Base-by-base conservation (phyloP, 768 basidiomycete species). In the Auriscalpium microsporum region DNA sequence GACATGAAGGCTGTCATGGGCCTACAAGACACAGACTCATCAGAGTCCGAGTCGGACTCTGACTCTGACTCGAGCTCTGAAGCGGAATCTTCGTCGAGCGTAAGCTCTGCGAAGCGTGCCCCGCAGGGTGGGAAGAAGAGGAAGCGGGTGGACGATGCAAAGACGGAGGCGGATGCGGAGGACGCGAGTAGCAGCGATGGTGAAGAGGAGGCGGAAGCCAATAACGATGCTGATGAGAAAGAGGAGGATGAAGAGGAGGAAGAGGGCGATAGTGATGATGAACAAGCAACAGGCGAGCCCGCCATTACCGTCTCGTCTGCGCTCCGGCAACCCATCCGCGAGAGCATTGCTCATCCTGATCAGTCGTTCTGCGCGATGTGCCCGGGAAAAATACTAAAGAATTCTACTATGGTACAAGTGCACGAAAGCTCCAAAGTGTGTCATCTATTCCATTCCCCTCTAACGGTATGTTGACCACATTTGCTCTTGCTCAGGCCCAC, bases 21-120 rank as follows among this genome's bases (percentile, higher is more conserved):
- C 23, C 65, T 90, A 58, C 75, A 87, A 44, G 84, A 89, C 60
- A 86, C 86, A 1, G 85, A 90, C 67, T 86, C 86, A 34, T 84
- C 86, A 48, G 87, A 87, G 69, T 66, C 77, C 63, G 76, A 77
- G 11, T 80, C 81, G 9, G 73, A 72, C 52, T 76, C 76, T 19
- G 81, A 76, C 50, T 58, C 62, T 21, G 52, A 64, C 52, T 67
- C 56, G 9, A 14, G 35, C 28, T 28, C 28, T 28, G 28, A 4
- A 28, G 28, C 28, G 28, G 28, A 7, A 33, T 17, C 37, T 8
- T 45, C 45, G 35, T 21, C 28, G 28, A 28, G 28, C 28, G 28
- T 28, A 7, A 4, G 28, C 5, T 28, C 50, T 42, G 38, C 44
- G 17, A 38, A 40, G 16, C 48, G 9, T 33, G 19, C 14, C 23